Evolutionary conservation across 2,329 filamentous ascomycete genomes (phyloP), one percentile per base, ranked within the genome.

Genomic region (Ceratocystis diversiconidia): DNA sequence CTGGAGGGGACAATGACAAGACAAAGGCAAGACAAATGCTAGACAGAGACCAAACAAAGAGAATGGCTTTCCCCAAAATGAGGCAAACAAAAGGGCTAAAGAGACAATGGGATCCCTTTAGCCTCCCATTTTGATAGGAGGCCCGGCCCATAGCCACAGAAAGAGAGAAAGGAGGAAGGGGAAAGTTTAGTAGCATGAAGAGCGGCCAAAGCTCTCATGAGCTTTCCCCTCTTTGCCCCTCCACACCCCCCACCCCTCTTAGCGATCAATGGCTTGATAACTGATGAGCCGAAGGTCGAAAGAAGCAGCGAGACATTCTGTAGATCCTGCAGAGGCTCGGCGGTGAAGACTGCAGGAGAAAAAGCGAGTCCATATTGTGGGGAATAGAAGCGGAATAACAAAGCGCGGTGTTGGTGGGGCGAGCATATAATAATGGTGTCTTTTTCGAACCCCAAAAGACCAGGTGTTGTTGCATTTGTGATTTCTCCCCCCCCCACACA

Each of bases 341-440:
- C 52, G 52, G 52, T 57, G 52, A 57, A 57, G 52, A 30, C 22
- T 57, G 52, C 52, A 57, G 52, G 52, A 57, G 22, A 30, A 57
- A 57, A 28, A 28, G 52, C 46, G 32, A 36, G 32, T 0, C 10
- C 22, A 50, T 50, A 17, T 30, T 57, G 52, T 28, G 52, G 52
- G 52, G 52, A 7, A 22, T n/a, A 22, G 52, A 28, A 30, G 22
- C 8, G 22, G 8, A 57, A 15, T 30, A 36, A 12, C 32, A 36
- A 36, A 12, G 32, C 10, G 32, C 30, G 30, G 30, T 12, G 32
- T 36, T 50, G 22, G 46, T 7, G 46, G 46, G 46, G 17, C 17
- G 46, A 22, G 12, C 2, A 22, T 48, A 19, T 50, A 17, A n/a
- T 50, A 36, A 50, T 22, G 17, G 46, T 50, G 46, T 50, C 46